Base-by-base conservation (phyloP, 2,329 filamentous ascomycete genomes). In the Colletotrichum phormii region DNA sequence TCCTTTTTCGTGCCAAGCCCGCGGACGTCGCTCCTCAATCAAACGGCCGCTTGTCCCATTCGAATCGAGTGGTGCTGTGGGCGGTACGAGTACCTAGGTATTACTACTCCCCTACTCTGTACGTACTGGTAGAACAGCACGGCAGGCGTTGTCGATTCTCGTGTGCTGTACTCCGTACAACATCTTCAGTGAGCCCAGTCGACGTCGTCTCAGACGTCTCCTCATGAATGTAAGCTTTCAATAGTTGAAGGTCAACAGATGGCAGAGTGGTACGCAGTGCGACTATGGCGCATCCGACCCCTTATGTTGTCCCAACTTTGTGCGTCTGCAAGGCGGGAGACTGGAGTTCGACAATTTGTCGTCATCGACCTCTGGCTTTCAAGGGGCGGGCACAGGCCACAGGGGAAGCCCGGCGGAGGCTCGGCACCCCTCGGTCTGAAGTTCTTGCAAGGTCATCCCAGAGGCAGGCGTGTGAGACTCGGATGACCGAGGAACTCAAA, bases 401-500 rank as follows among this genome's bases (percentile, higher is more conserved):
- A 49, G 42, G 42, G 18, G 57, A 29, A 46, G 26, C 29, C 35
- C 46, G 22, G 49, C 49, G 49, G 49, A 31, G 31, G 64, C 58
- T 54, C 57, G 29, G 64, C 31, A 29, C 35, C 31, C 15, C 35
- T 69, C 53, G 53, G 65, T 69, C 69, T 64, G 65, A 64, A 54
- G 51, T 69, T 24, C n/a, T 42, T 60, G 35, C 59, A 53, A 11
- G 46, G 33, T 54, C n/a, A 33, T 46, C 65, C 24, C 37, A 29
- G 70, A 31, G 54, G 53, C 64, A 63, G 63, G 59, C 46, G 63
- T 69, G 65, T 72, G 53, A 72, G 70, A 72, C 70, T 46, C 12
- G 54, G 59, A 69, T 5, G 53, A 31, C 29, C 24, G 18, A 66
- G 49, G 42, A 65, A 37, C 22, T 54, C 65, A n/a, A 62, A 64